Percentiles rank a stretch among this genome's conserved stretches.
These are phyloP conservation scores for Teunomyces funiuensis DNA, from an alignment of 805 yeast species.

Conservation along the genomic window DNA sequence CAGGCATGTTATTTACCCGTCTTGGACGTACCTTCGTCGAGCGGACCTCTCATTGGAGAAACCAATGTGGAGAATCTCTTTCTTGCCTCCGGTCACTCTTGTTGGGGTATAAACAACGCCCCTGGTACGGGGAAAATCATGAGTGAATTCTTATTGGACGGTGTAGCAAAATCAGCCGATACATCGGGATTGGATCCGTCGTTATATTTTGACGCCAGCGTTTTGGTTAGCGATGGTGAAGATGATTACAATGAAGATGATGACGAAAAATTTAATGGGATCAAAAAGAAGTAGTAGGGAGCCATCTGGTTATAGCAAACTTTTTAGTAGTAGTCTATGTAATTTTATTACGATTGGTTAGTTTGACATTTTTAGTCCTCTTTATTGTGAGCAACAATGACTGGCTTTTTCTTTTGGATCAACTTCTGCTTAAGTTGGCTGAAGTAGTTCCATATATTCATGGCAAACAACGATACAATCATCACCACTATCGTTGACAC, in stretches of 20 bases:
- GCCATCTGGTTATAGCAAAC: not conserved
- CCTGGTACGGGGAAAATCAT: constrained; percentile 95
- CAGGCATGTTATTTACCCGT: constrained; percentile 98
- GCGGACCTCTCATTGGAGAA: constrained; percentile 93
- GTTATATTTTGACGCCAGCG: constrained; percentile 76
- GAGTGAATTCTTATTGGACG: constrained; percentile 85
- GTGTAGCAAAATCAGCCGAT: constrained; percentile 74
- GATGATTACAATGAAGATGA: constrained; percentile 7
- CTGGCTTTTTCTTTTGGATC: not conserved
- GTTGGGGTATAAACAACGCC: constrained; percentile 99
- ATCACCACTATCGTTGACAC: constrained; percentile 38
- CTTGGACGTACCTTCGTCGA: constrained; percentile 84
- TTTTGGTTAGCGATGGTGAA: constrained; percentile 32
- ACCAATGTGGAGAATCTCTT: constrained; percentile 79
- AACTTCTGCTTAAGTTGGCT: constrained; percentile 2
- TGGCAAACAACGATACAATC: constrained; percentile 17
- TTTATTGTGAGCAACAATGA: not conserved
- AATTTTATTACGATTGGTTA: not conserved
- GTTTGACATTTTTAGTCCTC: not conserved
- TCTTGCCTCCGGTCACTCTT: constrained; percentile 91
- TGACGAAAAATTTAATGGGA: constrained; percentile 6
- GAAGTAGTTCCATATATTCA: constrained; percentile 13
- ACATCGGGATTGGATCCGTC: constrained; percentile 83
- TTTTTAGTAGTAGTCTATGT: not conserved
- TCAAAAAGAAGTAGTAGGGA: constrained; percentile 1